These are phyloP conservation scores for Chlorella sp. DNA, from an alignment of 139 green algal species.

Conservation along the genomic window DNA sequence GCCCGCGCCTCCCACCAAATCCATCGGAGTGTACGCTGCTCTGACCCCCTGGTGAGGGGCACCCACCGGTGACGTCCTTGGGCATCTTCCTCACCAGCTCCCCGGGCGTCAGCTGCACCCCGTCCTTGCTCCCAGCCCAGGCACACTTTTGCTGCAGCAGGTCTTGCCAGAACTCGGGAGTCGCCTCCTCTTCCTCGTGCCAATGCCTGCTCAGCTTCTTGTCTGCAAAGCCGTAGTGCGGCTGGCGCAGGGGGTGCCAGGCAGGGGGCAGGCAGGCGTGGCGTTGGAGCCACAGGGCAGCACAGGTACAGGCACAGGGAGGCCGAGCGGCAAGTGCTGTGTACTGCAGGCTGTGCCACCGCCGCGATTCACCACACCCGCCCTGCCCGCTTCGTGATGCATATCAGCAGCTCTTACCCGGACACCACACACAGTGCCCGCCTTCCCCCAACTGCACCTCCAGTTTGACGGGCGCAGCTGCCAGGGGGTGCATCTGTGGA, in stretches of 20 bases:
- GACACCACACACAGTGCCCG: too few species aligned
- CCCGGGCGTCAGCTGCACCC: background rate
- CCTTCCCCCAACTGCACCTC: too few species aligned
- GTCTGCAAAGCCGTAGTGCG: background rate
- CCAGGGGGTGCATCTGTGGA: too few species aligned
- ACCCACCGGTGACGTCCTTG: background rate
- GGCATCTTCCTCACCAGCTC: background rate
- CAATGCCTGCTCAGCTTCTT: slow-evolving; percentile 1
- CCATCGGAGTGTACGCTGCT: background rate
- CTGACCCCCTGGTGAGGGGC: too few species aligned
- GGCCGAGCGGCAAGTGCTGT: background rate
- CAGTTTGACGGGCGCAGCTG: background rate
- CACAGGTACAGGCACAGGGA: background rate
- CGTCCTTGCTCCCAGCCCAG: background rate
- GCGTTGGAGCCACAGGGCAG: background rate
- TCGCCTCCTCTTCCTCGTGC: background rate
- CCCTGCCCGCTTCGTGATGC: background rate
- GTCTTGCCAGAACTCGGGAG: background rate
- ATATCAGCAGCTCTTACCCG: background rate
- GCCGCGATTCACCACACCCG: too few species aligned
- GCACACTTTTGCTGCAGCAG: background rate
- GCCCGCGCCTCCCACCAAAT: background rate
- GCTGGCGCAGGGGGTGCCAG: background rate
- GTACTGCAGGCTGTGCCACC: background rate
- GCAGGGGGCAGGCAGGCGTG: background rate